These are phyloP conservation scores for Cercospora sp. DNA, from an alignment of 2,329 filamentous ascomycete genomes.

Conservation along the genomic window DNA sequence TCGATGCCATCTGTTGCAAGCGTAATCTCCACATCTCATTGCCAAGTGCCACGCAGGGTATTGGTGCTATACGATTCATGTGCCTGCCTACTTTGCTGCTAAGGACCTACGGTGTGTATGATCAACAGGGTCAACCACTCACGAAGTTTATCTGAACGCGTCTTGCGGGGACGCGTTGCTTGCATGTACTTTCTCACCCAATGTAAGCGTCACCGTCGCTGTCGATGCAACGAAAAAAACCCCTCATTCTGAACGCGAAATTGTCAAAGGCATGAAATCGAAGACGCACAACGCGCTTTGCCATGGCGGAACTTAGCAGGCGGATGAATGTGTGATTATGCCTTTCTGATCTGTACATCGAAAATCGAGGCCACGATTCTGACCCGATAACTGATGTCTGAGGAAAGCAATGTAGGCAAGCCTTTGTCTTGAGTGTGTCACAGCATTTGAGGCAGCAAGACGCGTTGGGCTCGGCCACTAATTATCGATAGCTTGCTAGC, in stretches of 20 bases:
- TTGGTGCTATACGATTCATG: not conserved
- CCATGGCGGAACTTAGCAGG: too few relatives aligned
- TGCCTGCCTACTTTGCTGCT: not conserved
- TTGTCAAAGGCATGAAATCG: too few relatives aligned
- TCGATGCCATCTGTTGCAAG: not conserved
- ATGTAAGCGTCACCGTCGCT: too few relatives aligned
- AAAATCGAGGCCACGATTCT: not conserved
- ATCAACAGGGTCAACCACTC: not conserved
- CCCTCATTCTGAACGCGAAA: too few relatives aligned
- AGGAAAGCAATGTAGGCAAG: not conserved
- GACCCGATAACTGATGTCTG: not conserved
- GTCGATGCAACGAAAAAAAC: too few relatives aligned
- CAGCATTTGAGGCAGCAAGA: not conserved
- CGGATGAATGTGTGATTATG: too few relatives aligned
- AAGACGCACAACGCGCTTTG: too few relatives aligned
- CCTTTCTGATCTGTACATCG: not conserved
- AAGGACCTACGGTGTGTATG: not conserved
- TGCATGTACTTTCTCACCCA: not conserved
- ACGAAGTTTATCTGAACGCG: not conserved
- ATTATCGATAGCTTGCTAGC: not conserved
- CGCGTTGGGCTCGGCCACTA: not conserved
- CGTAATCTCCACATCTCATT: not conserved
- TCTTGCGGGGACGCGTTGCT: not conserved
- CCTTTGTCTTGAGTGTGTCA: not conserved
- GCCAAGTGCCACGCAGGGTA: not conserved